Conservation (phyloP, 805 yeast species). For the Candida sphagnicola region DNA sequence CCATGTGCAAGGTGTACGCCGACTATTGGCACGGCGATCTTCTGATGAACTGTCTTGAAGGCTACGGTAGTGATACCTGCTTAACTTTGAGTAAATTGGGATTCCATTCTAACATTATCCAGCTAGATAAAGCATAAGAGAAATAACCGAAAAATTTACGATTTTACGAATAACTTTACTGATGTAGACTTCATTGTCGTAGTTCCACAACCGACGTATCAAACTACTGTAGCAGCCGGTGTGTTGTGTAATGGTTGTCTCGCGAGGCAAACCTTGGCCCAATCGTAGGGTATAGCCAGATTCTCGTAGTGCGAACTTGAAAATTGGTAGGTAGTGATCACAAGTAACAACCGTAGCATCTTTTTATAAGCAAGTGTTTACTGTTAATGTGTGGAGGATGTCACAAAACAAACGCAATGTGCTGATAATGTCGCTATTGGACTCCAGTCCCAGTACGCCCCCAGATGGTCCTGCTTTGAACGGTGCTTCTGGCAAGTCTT, state of each 20-base stretch:
- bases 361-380: no score
- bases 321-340: no score
- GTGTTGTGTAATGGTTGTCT: no score
- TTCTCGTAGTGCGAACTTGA: no score
- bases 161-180: not conserved
- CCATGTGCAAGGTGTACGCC: conserved; percentile 88
- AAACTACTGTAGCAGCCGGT: no score
- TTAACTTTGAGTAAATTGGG: conserved; percentile 79
- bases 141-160: conserved; percentile 14
- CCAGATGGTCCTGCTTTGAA: not conserved
- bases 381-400: conserved; percentile 8
- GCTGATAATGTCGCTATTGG: conserved; percentile 30
- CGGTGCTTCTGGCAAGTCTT: conserved; percentile 2
- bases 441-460: conserved; percentile 10
- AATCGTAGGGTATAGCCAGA: no score
- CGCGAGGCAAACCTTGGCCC: no score
- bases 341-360: no score
- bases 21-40: conserved; percentile 96
- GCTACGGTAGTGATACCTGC: conserved; percentile 88
- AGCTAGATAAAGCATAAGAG: conserved; percentile 64
- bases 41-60: conserved; percentile 78
- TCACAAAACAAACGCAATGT: conserved; percentile 24
- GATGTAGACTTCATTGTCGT: no score
- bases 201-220: no score
- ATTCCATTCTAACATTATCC: conserved; percentile 54